Base-by-base conservation (phyloP, 2,329 filamentous ascomycete species). In the Emmonsiellopsis sp. region DNA sequence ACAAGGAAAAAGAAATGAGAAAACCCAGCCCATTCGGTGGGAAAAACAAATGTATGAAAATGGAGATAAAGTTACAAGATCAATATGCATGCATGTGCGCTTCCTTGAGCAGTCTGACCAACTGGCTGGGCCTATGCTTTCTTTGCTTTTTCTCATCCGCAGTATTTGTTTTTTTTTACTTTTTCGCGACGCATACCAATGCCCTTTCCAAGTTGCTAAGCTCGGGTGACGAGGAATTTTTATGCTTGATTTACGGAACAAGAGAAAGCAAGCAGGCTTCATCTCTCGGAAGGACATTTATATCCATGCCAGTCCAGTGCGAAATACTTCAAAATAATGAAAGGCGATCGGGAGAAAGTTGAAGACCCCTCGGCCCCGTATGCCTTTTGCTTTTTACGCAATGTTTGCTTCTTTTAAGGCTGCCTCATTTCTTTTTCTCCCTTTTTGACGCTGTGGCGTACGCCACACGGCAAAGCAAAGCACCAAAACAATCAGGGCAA, bases 321-420 rank as follows among this genome's bases (percentile, higher is more conserved):
- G 21, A 27, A 27, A 27, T 27, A 27, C 21, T 3, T 27, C 21
- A 27, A 27, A 27, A 27, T 27, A 27, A 27, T 27, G 21, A 27
- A 27, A 27, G 21, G 21, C 21, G 21, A 27, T 27, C 21, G 21
- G 21, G 21, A 27, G 3, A 27, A 27, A 27, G 21, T 27, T 27
- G 21, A 27, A 27, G 21, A 27, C 21, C 21, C 5, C 21, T 27
- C 5, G 21, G 5, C 21, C 21, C 21, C 3, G 21, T 27, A 27
- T 27, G 21, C 21, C 21, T 27, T 27, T 27, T 27, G 21, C 21
- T 27, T 27, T 27, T 27, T 27, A 27, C 21, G 5, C 21, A 27
- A 27, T 27, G 21, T 42, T 48, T 48, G 45, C 45, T 48, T 48
- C 45, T 48, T 48, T 39, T 48, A 48, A 27, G 45, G 45, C 45